A percentile compares a stretch with the other conserved stretches of the same genome.
phyloP scores from a whole-genome alignment of 768 basidiomycete genomes.

The Leccinum imitatum region DNA sequence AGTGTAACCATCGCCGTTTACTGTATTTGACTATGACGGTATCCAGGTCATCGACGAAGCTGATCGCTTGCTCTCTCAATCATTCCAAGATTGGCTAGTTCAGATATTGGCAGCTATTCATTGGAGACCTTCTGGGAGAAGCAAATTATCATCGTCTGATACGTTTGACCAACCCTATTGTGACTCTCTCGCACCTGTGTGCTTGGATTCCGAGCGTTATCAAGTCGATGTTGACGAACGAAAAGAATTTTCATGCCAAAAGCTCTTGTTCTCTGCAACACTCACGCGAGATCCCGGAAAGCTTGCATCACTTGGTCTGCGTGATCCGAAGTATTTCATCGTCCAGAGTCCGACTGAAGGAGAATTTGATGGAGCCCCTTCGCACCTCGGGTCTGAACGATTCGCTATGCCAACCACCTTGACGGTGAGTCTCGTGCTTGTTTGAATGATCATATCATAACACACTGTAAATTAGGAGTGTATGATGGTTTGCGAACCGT shows the following conservation, averaged over 20 bases:
- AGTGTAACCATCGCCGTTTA: constrained; percentile 6
- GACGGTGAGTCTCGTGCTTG: constrained; percentile 45
- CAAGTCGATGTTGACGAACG: constrained; percentile 56
- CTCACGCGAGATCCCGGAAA: constrained; percentile 94
- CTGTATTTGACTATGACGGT: not conserved
- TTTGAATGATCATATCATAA: not conserved
- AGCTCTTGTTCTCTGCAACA: constrained; percentile 94
- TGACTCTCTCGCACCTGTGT: constrained; percentile 62
- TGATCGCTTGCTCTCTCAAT: constrained; percentile 91
- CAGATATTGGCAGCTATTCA: constrained; percentile 78
- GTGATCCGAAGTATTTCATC: constrained; percentile 84
- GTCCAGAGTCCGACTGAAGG: constrained; percentile 55
- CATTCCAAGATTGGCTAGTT: constrained; percentile 93
- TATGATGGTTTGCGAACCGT: constrained; percentile 77
- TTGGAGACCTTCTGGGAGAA: constrained; percentile 30
- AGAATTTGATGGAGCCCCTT: constrained; percentile 37
- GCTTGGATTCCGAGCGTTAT: constrained; percentile 36
- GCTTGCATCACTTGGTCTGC: constrained; percentile 76
- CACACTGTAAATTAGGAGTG: constrained; percentile 60
- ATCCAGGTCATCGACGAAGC: constrained; percentile 94
- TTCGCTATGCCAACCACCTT: constrained; percentile 82
- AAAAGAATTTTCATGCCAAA: constrained; percentile 76
- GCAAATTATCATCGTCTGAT: constrained; percentile 8
- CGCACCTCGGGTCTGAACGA: constrained; percentile 66
- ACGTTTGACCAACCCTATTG: constrained; percentile 1